Base-by-base conservation (phyloP, 2,329 filamentous ascomycete species). In the Microsporum audouinii region DNA sequence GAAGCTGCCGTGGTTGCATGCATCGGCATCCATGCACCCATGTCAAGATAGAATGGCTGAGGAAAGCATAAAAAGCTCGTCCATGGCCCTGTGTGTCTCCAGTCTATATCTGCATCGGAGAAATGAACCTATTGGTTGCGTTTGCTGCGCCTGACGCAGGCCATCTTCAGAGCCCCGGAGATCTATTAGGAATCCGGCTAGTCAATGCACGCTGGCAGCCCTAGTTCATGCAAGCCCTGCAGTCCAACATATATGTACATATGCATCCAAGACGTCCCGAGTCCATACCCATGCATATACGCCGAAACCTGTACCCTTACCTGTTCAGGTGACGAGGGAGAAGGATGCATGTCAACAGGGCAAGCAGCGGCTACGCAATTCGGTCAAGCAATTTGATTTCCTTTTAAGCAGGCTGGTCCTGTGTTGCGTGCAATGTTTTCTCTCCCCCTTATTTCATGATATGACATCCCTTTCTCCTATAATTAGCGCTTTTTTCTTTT, bases 1-100 rank as follows among this genome's bases (percentile, higher is more conserved):
- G 51, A 55, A 55, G 5, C 31, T 36, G 51, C 51, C 51, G 51
- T 34, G 17, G 51, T 55, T 55, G 51, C 51, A 31, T 55, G 51
- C 51, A 27, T 55, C 5, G 17, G 17, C 17, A 23, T 23, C 17
- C 17, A 23, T 23, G 51, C 5, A 34, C 31, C 51, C 51, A 34
- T 55, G 51, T 55, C 31, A 6, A 55, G 51, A 34, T 36, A n/a
- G n/a, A 12, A 10, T 17, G 17, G 17, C 3, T 43, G 51, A 55
- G 31, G 14, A 55, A 55, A 36, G 51, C 14, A 5, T 36, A 34
- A 34, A 55, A 2, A 10, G 31, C 51, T 23, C 31, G 51, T 14
- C 51, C 51, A 14, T 14, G 31, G 51, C 45, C 45, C 38, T 39
- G 38, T 12, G 38, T 12, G 43, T 47, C 43, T 17, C 43, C 43